A percentile compares a stretch with the other conserved stretches of the same genome.
phyloP scores from a whole-genome alignment of 495 filamentous ascomycete species.

The Neurospora sp. region DNA sequence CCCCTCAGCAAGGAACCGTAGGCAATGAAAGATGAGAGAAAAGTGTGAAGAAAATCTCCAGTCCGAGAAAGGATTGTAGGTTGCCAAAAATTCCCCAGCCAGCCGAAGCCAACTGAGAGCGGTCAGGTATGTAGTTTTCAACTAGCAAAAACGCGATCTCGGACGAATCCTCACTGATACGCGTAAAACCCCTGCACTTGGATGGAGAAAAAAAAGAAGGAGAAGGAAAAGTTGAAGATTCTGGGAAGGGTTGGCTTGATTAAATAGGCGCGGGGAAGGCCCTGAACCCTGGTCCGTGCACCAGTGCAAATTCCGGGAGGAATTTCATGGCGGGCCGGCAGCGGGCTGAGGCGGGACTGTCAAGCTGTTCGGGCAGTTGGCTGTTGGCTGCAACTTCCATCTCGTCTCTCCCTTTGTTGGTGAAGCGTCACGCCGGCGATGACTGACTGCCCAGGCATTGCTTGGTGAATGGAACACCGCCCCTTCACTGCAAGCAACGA shows the following conservation, averaged over 20 bases:
- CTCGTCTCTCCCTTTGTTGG: not conserved
- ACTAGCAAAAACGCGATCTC: slow-evolving; percentile 48
- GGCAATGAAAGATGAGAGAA: slow-evolving; percentile 18
- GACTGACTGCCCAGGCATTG: not conserved
- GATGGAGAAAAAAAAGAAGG: slow-evolving; percentile 21
- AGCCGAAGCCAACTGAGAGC: slow-evolving; percentile 24
- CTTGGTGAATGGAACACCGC: not conserved
- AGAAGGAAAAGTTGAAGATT: slow-evolving; percentile 3
- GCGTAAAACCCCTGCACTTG: slow-evolving; percentile 37
- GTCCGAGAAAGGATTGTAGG: not conserved
- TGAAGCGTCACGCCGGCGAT: not conserved
- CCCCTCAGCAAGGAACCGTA: slow-evolving; percentile 9
- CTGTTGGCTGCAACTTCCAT: not conserved
- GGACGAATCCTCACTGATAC: slow-evolving; percentile 46
- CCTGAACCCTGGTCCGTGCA: slow-evolving; percentile 12
- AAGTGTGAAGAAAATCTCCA: slow-evolving; percentile 1
- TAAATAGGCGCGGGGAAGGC: slow-evolving; percentile 5
- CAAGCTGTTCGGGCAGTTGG: not conserved
- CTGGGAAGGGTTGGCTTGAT: not conserved
- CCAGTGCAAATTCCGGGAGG: slow-evolving; percentile 7
- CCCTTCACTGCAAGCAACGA: not conserved
- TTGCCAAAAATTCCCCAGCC: slow-evolving; percentile 25
- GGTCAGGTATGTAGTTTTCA: slow-evolving; percentile 47
- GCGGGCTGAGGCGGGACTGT: not conserved
- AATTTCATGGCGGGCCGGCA: not conserved